Evolutionary conservation across 306 rosid species (phyloP), one percentile per base, ranked within the genome.

Genomic region (Inga laurina): DNA sequence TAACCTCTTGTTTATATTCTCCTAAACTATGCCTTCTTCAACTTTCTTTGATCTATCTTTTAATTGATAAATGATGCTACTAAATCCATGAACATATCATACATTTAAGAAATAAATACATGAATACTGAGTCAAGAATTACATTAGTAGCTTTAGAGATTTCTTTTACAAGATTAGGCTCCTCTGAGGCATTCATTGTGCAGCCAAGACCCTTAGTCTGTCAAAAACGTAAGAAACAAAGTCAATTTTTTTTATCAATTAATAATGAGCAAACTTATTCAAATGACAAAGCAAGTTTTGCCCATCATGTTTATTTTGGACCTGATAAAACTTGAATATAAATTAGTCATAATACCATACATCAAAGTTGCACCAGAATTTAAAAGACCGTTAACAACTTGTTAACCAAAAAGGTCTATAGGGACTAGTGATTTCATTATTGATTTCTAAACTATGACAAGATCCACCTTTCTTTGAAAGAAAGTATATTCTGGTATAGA

Each of bases 161-260:
- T 27, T 27, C 30, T 27, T 27, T 27, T 27, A 27, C 37, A 35
- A 27, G 30, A 27, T 27, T 27, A 27, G 30, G 30, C 30, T 27
- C 30, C 1, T 27, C 30, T 27, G 30, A 27, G 30, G 30, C 30
- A 27, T 27, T 27, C 52, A 95, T 89, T 72, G 98, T 98, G 78
- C 93, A 95, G 82, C 98, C 99, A 74, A 86, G 86, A 88, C 99
- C 98, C 85, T 90, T 95, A 78, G 97, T 98, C 99, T 95, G 86
- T 51, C 21, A 57, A 11, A 54, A 83, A 82, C 64, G 76, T 22
- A 43, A 82, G 68, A 65, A 75, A 75, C 79, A 82, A 66, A 72
- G 49, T 68, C 71, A 72, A 56, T 48, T 84, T 35, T 78, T 82
- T 52, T 41, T 57, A 27, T 65, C 78, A 84, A 82, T 62, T 46